A percentile compares a stretch with the other conserved stretches of the same genome.
Conservation (phyloP, 305 asterid species). For the Fraxinus angustifolia region DNA sequence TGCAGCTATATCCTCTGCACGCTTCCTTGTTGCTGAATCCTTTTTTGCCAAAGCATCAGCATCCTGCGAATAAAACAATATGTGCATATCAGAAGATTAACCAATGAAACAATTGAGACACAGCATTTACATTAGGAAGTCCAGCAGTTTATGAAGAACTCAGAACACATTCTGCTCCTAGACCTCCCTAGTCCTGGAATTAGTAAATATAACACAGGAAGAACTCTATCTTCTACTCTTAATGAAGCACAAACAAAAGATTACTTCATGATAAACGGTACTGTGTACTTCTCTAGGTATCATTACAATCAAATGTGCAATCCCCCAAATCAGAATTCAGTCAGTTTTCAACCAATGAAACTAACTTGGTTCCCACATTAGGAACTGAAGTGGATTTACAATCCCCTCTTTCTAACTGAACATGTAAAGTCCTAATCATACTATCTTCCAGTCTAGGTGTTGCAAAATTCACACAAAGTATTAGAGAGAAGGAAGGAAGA, state of each 20-base stretch:
- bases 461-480: not conserved
- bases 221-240: not conserved
- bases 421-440: not conserved
- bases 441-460: not conserved
- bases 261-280: not conserved
- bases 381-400: not conserved
- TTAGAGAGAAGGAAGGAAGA: not conserved
- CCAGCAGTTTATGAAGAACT: not conserved
- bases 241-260: not conserved
- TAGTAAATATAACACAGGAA: not conserved
- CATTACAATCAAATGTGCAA: not conserved
- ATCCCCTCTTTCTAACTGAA: not conserved
- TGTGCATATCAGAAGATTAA: not conserved
- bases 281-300: not conserved
- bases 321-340: not conserved
- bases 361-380: not conserved
- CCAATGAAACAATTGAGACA: not conserved
- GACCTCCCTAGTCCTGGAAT: not conserved
- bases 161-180: not conserved
- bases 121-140: not conserved
- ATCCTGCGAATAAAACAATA: conserved; percentile 39
- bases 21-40: conserved; percentile 63
- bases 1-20: conserved; percentile 74
- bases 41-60: conserved; percentile 61
- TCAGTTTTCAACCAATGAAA: not conserved